phyloP scores from a whole-genome alignment of 2,329 filamentous ascomycete genomes.

The Grosmannia huntii region DNA sequence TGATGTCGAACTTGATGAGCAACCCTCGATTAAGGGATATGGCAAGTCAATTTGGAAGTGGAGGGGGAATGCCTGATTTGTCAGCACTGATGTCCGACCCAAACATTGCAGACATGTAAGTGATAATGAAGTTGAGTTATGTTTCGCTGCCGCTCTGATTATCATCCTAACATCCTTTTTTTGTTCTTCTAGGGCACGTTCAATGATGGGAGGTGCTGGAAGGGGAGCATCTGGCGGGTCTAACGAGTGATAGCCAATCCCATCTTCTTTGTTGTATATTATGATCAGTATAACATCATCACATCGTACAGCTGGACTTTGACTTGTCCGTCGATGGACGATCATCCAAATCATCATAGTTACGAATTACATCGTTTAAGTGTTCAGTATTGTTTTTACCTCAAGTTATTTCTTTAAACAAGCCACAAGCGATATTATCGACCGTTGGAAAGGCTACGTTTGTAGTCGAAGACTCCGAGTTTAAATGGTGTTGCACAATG shows the following conservation, averaged over 20 bases:
- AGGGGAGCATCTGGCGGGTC: background rate
- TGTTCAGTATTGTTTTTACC: too few relatives aligned
- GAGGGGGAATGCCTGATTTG: constrained; percentile 76
- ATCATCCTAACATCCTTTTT: background rate
- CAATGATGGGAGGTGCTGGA: constrained; percentile 30
- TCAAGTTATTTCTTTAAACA: too few relatives aligned
- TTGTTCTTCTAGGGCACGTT: constrained; percentile 24
- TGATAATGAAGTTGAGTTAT: background rate
- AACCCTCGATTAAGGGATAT: constrained; percentile 83
- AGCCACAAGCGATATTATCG: too few relatives aligned
- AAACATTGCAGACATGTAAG: constrained; percentile 84
- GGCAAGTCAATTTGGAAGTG: constrained; percentile 64
- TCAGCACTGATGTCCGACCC: constrained; percentile 82
- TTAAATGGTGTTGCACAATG: too few relatives aligned
- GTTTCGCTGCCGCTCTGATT: background rate
- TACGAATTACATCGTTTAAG: too few relatives aligned
- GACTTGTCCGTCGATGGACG: too few relatives aligned
- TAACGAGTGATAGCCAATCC: background rate
- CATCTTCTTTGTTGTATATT: background rate
- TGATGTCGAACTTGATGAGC: constrained; percentile 85
- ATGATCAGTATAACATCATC: background rate
- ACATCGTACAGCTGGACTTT: background rate
- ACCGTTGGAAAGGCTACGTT: too few relatives aligned
- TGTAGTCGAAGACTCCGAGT: too few relatives aligned
- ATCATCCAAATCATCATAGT: too few relatives aligned